A percentile compares a stretch with the other conserved stretches of the same genome.
Evolutionary conservation across 108 stramenopile species (phyloP).

Genomic region (Fistulifera pelliculosa): DNA sequence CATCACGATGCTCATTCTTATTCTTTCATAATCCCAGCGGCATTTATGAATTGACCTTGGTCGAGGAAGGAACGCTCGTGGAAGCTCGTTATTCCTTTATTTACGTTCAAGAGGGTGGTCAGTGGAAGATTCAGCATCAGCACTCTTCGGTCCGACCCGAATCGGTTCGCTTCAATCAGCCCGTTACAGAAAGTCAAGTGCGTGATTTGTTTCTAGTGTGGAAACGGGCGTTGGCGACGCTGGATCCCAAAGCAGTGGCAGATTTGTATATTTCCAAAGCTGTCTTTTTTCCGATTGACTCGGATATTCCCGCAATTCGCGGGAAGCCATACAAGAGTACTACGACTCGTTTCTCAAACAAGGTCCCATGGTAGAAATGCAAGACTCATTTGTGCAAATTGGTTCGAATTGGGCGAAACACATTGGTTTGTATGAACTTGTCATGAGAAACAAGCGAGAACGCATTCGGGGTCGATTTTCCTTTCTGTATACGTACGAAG

Average conservation of each 20-base stretch:
- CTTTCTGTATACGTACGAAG: constrained; percentile 55
- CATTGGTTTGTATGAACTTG: constrained; percentile 48
- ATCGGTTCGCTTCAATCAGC: constrained; percentile 7
- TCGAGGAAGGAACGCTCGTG: constrained; percentile 20
- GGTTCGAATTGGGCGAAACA: constrained; percentile 45
- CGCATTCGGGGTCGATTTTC: constrained; percentile 47
- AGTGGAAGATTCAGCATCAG: constrained; percentile 54
- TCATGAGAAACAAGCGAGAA: constrained; percentile 32
- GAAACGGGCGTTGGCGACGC: constrained; percentile 39
- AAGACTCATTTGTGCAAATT: constrained; percentile 24
- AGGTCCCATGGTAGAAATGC: constrained; percentile 35
- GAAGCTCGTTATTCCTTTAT: constrained; percentile 33
- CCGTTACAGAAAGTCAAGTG: constrained; percentile 16
- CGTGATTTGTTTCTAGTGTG: constrained; percentile 36
- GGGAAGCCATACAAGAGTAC: constrained; percentile 34
- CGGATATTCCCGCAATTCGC: constrained; percentile 35
- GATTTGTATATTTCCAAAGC: constrained; percentile 30
- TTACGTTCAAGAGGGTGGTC: constrained; percentile 26
- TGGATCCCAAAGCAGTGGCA: constrained; percentile 31
- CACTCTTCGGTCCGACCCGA: constrained; percentile 36
- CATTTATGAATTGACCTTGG: constrained; percentile 35
- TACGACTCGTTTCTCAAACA: constrained; percentile 39
- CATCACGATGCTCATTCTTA: too few species aligned
- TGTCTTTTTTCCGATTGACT: constrained; percentile 43
- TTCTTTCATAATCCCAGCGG: background rate